Conservation (phyloP, 2,329 filamentous ascomycete species). For the Taxawa tesnikishii region DNA sequence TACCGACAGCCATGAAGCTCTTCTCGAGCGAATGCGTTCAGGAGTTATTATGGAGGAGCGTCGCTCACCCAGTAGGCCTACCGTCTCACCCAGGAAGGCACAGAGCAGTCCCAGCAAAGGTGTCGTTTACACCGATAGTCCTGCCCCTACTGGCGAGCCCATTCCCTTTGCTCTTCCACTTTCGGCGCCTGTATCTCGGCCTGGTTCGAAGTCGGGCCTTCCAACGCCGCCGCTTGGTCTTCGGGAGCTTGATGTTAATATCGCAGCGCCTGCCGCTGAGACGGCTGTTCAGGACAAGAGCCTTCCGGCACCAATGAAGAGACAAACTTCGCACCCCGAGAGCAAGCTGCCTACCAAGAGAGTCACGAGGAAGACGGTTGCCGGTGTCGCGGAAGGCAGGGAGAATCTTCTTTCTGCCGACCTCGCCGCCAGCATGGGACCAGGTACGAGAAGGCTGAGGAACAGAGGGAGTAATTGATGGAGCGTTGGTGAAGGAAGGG, state of each 20-base stretch:
- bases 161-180: background rate
- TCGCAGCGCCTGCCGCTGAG: conserved; percentile 17
- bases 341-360: conserved; percentile 32
- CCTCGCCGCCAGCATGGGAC: conserved; percentile 16
- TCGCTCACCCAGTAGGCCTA: conserved; percentile 1
- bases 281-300: conserved; percentile 11
- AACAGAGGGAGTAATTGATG: conserved; percentile 31
- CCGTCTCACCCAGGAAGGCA: conserved; percentile 11
- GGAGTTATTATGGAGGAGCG: conserved; percentile 13
- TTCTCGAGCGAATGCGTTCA: conserved; percentile 41
- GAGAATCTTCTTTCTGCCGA: conserved; percentile 26
- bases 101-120: conserved; percentile 18
- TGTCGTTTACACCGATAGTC: conserved; percentile 19
- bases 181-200: conserved; percentile 9
- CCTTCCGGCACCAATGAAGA: conserved; percentile 28
- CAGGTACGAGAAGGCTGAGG: conserved; percentile 32
- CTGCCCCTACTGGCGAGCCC: conserved; percentile 1
- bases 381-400: conserved; percentile 18
- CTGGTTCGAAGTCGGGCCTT: conserved; percentile 12
- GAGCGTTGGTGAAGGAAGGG: background rate
- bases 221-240: conserved; percentile 20
- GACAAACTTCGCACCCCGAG: conserved; percentile 20
- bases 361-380: conserved; percentile 27
- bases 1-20: conserved; percentile 50
- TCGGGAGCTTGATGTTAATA: conserved; percentile 37